These are phyloP conservation scores for Epithemia pelagica DNA, from an alignment of 108 stramenopile species.

Conservation along the genomic window DNA sequence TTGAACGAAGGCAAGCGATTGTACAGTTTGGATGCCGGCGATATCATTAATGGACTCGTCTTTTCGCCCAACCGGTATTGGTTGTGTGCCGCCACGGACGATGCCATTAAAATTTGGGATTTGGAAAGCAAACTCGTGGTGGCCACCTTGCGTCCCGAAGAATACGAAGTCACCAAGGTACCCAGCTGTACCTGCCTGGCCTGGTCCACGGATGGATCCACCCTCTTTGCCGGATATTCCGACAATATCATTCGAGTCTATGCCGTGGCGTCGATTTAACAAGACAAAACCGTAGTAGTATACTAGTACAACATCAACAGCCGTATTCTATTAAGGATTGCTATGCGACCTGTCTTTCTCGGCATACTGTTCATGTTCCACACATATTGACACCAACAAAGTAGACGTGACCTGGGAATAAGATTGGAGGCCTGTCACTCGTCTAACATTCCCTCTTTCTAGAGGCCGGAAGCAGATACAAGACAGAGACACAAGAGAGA, in stretches of 20 bases:
- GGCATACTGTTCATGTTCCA: too few relatives aligned
- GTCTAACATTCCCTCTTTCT: too few relatives aligned
- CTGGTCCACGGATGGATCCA: constrained; percentile 96
- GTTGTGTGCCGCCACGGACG: constrained; percentile 98
- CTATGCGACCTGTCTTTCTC: too few relatives aligned
- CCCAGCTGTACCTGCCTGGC: constrained; percentile 95
- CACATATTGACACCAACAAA: too few relatives aligned
- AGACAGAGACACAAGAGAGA: too few relatives aligned
- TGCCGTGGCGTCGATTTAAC: constrained; percentile 27
- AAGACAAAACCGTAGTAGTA: too few relatives aligned
- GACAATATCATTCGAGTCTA: constrained; percentile 96
- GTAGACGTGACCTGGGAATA: too few relatives aligned
- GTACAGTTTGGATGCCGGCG: constrained; percentile 97
- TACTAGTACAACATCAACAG: too few relatives aligned
- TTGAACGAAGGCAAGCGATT: constrained; percentile 99
- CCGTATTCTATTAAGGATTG: too few relatives aligned
- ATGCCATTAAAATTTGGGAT: constrained; percentile 99
- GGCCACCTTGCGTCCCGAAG: constrained; percentile 86
- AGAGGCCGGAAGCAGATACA: too few relatives aligned
- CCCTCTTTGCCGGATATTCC: constrained; percentile 96
- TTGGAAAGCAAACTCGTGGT: constrained; percentile 97
- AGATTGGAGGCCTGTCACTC: too few relatives aligned
- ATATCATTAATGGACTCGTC: constrained; percentile 97
- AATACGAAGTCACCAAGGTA: constrained; percentile 56
- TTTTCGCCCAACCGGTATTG: constrained; percentile 99